A percentile compares a stretch with the other conserved stretches of the same genome.
phyloP scores from a whole-genome alignment of 805 yeast species.

The Metschnikowia henanensis region DNA sequence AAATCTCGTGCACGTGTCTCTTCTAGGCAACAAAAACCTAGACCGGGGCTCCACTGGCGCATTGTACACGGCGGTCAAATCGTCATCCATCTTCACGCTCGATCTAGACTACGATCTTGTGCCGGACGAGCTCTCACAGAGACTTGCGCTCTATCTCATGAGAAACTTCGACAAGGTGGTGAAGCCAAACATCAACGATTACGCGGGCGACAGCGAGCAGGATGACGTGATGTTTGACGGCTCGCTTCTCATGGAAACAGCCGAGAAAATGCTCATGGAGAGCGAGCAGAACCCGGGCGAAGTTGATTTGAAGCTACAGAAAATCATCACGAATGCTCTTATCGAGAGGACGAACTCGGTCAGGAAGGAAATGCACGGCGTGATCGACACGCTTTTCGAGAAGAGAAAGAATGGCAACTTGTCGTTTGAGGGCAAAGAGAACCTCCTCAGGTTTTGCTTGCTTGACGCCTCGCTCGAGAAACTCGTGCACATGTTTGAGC shows the following conservation, averaged over 20 bases:
- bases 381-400: constrained; percentile 50
- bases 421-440: constrained; percentile 56
- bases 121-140: constrained; percentile 51
- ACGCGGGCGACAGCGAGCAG: constrained; percentile 35
- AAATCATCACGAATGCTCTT: constrained; percentile 48
- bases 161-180: constrained; percentile 52
- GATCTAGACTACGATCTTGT: constrained; percentile 56
- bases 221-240: constrained; percentile 76
- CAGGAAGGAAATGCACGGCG: constrained; percentile 50
- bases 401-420: constrained; percentile 46
- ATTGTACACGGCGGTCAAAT: constrained; percentile 51
- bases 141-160: constrained; percentile 57
- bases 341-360: constrained; percentile 51
- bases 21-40: constrained; percentile 51
- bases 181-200: constrained; percentile 24
- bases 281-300: constrained; percentile 18
- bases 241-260: constrained; percentile 68
- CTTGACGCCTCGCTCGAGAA: constrained; percentile 55
- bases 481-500: constrained; percentile 50
- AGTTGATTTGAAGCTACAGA: constrained; percentile 41
- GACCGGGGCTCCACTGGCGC: constrained; percentile 46
- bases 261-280: constrained; percentile 57
- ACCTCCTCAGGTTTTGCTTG: constrained; percentile 50
- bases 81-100: constrained; percentile 47
- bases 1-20: constrained; percentile 52